Conservation (phyloP, 139 green algal species). For the Trebouxia sp. region DNA sequence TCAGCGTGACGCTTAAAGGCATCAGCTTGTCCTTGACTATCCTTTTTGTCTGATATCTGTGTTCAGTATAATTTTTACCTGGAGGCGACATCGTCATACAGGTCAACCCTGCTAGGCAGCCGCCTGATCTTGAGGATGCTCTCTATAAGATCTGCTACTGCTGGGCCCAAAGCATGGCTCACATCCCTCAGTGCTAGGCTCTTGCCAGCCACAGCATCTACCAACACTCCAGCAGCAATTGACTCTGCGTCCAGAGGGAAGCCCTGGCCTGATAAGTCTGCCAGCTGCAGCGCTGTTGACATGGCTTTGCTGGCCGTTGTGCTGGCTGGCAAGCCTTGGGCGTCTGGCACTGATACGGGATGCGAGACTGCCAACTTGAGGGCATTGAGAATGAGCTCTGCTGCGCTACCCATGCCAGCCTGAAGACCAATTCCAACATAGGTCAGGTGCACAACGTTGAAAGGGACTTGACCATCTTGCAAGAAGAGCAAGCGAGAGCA, state of each 20-base stretch:
- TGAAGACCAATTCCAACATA: background rate
- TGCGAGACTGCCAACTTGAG: slow-evolving; percentile 63
- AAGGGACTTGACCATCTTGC: no score
- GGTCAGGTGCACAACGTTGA: no score
- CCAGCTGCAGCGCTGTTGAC: slow-evolving; percentile 64
- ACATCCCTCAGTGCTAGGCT: slow-evolving; percentile 57
- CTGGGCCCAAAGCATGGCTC: slow-evolving; percentile 60
- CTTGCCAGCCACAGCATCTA: slow-evolving; percentile 62
- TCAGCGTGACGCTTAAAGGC: no score
- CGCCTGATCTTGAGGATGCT: slow-evolving; percentile 67
- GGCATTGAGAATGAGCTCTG: slow-evolving; percentile 55
- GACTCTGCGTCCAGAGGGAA: slow-evolving; percentile 76
- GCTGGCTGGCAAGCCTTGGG: background rate
- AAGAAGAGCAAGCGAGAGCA: no score
- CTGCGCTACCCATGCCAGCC: slow-evolving; percentile 26
- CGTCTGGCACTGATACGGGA: background rate
- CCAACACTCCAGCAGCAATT: slow-evolving; percentile 84
- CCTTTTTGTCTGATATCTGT: background rate
- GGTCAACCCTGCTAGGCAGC: slow-evolving; percentile 67
- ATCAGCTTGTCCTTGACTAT: no score
- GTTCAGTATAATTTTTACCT: slow-evolving; percentile 41
- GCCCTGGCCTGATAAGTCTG: slow-evolving; percentile 66
- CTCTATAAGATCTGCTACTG: slow-evolving; percentile 54
- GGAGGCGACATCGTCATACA: slow-evolving; percentile 82
- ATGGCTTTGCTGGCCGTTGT: slow-evolving; percentile 42